Evolutionary conservation across 495 filamentous ascomycete genomes (phyloP).

Genomic region (Darksidea phi): DNA sequence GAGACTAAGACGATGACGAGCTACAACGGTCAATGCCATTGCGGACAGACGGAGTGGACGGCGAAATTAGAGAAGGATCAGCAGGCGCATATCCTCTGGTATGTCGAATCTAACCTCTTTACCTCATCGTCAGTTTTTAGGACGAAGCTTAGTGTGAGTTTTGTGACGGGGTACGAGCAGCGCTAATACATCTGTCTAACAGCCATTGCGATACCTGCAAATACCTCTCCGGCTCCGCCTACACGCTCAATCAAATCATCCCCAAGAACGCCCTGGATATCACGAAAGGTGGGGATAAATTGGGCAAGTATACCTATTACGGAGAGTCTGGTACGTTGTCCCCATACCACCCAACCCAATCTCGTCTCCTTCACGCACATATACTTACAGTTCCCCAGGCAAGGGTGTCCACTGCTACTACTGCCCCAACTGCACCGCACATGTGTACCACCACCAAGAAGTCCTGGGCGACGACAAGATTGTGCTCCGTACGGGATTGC

Average conservation of each 20-base stretch:
- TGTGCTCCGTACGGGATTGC: constrained; percentile 49
- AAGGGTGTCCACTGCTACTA: constrained; percentile 55
- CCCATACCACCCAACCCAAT: too few species aligned
- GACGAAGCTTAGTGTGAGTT: too few species aligned
- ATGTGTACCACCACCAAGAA: constrained; percentile 53
- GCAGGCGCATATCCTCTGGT: constrained; percentile 51
- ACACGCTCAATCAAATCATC: constrained; percentile 53
- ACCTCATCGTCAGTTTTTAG: too few species aligned
- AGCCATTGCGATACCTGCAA: constrained; percentile 58
- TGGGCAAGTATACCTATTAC: constrained; percentile 51
- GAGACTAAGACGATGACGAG: constrained; percentile 39
- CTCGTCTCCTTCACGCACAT: too few species aligned
- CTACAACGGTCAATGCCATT: constrained; percentile 53
- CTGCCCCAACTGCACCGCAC: constrained; percentile 53
- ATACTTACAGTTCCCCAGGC: constrained; percentile 41
- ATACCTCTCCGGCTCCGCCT: constrained; percentile 48
- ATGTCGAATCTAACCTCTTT: too few species aligned
- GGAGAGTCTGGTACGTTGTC: constrained; percentile 49
- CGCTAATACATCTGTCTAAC: neutral
- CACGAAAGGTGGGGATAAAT: constrained; percentile 47
- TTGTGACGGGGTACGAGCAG: too few species aligned
- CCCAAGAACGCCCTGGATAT: constrained; percentile 48
- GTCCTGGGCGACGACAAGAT: constrained; percentile 51
- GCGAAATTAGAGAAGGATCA: constrained; percentile 46
- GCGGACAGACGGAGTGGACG: constrained; percentile 51